phyloP scores from a whole-genome alignment of 225 moss, liverwort and hornwort species.

The Climacium dendroides region DNA sequence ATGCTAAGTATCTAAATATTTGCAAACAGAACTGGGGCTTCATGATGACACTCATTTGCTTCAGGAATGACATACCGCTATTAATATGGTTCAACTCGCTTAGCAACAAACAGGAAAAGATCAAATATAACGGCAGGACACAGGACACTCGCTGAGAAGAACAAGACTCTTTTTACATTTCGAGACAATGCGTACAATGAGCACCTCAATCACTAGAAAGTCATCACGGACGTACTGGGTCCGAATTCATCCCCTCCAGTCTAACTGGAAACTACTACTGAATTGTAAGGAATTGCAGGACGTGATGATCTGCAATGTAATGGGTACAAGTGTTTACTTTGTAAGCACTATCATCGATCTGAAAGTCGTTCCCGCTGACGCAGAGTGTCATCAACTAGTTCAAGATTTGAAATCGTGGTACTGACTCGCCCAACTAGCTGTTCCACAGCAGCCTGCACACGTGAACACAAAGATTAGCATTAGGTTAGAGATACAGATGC shows the following conservation, averaged over 20 bases:
- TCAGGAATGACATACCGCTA: neutral
- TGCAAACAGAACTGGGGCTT: neutral
- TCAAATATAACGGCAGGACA: neutral
- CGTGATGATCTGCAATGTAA: neutral
- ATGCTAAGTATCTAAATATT: neutral
- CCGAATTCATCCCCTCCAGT: neutral
- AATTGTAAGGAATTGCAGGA: neutral
- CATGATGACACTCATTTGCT: neutral
- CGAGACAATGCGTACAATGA: neutral
- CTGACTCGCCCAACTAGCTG: slow-evolving; percentile 40
- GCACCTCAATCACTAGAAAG: neutral
- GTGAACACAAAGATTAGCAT: neutral
- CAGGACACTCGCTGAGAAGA: neutral
- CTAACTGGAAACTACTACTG: neutral
- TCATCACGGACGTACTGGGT: neutral
- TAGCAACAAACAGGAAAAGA: neutral
- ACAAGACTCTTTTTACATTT: neutral
- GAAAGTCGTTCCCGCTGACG: slow-evolving; percentile 33
- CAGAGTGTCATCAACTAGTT: slow-evolving; percentile 27
- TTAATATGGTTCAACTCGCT: neutral
- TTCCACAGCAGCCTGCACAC: slow-evolving; percentile 44
- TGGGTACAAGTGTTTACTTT: neutral
- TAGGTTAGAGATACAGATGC: neutral
- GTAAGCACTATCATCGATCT: slow-evolving; percentile 25
- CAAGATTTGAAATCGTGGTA: slow-evolving; percentile 27